These are phyloP conservation scores for Penicillium desertorum DNA, from an alignment of 495 filamentous ascomycete genomes.

Conservation along the genomic window DNA sequence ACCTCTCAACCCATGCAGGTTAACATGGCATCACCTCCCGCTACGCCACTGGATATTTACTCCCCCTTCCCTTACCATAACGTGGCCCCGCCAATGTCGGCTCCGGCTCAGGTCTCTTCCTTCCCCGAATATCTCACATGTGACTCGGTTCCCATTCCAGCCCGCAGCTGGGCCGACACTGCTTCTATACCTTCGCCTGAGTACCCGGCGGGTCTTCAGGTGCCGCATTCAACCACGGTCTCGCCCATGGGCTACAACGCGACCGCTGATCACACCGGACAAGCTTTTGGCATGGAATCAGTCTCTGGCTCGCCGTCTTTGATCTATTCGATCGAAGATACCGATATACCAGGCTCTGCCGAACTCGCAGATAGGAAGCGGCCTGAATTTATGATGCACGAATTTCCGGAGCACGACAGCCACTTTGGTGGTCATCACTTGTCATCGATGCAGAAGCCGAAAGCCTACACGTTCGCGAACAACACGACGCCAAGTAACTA, in stretches of 20 bases:
- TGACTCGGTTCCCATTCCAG: constrained; percentile 36
- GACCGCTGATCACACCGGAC: constrained; percentile 28
- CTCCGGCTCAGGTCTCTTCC: constrained; percentile 44
- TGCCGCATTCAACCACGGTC: constrained; percentile 37
- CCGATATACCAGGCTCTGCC: constrained; percentile 31
- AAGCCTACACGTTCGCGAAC: constrained; percentile 45
- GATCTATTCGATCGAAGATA: constrained; percentile 39
- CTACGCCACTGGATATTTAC: constrained; percentile 46
- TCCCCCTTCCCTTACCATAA: constrained; percentile 42
- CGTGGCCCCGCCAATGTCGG: constrained; percentile 46
- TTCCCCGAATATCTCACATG: constrained; percentile 44
- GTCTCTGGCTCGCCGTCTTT: constrained; percentile 38
- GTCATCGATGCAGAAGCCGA: constrained; percentile 38
- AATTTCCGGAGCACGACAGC: constrained; percentile 46
- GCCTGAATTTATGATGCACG: constrained; percentile 45
- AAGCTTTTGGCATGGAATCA: constrained; percentile 27
- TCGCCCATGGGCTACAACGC: constrained; percentile 40
- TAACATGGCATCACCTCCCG: constrained; percentile 48
- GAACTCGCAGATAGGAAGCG: constrained; percentile 34
- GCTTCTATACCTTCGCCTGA: constrained; percentile 45
- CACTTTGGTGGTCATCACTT: constrained; percentile 43
- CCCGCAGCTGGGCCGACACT: constrained; percentile 45
- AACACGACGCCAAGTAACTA: constrained; percentile 46
- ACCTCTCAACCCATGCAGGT: constrained; percentile 48
- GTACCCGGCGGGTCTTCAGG: constrained; percentile 35